phyloP scores from a whole-genome alignment of 164 flowering plant genomes.

The Akebia trifoliata region DNA sequence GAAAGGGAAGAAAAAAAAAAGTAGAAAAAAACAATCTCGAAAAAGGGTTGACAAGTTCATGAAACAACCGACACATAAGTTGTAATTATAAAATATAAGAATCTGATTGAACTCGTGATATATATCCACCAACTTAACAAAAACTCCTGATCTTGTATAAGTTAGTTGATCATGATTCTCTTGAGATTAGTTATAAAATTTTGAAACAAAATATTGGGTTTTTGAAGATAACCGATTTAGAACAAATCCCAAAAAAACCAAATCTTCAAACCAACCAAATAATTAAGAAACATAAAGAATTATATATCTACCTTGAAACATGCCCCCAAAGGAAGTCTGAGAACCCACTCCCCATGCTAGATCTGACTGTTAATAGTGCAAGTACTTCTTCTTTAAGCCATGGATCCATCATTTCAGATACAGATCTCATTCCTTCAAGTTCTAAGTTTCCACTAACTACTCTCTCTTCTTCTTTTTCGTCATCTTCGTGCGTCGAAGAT shows the following conservation, averaged over 20 bases:
- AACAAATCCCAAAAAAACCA: no score
- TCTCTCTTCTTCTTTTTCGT: constrained; percentile 12
- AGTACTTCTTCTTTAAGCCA: constrained; percentile 69
- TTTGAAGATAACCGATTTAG: no score
- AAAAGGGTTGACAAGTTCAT: constrained; percentile 2
- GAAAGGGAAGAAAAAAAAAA: constrained; percentile 5
- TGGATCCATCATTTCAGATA: constrained; percentile 21
- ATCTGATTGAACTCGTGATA: no score
- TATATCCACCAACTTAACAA: neutral
- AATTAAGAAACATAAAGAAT: no score
- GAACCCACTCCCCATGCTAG: constrained; percentile 57
- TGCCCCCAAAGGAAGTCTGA: constrained; percentile 74
- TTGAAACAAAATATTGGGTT: no score
- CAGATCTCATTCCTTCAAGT: constrained; percentile 20
- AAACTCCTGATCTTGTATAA: neutral
- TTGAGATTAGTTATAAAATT: no score
- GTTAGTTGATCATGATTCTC: no score
- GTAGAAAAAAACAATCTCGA: neutral
- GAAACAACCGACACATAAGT: constrained; percentile 7
- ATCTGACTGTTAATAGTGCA: constrained; percentile 59
- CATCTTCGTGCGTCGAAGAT: constrained; percentile 12
- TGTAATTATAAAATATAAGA: constrained; percentile 4
- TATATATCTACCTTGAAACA: constrained; percentile 67
- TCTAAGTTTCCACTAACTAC: constrained; percentile 15
- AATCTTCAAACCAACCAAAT: no score